Percentiles rank a stretch among this genome's conserved stretches.
These are phyloP conservation scores for Crithidia fasciculata DNA, from an alignment of 208 protist species.

Conservation along the genomic window DNA sequence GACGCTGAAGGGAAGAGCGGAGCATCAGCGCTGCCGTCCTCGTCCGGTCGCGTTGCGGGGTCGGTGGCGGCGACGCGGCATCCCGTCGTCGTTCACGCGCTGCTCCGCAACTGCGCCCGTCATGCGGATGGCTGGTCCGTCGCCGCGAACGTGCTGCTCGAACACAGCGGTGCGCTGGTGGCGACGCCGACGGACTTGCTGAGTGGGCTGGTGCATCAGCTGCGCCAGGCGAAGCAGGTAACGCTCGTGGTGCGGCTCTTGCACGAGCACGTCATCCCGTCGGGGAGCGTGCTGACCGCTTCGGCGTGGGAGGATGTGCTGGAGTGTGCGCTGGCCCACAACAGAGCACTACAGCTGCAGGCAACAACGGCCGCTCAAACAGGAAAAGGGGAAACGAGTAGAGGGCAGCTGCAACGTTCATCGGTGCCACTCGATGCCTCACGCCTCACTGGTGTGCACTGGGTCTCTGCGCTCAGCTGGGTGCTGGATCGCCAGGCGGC, in stretches of 20 bases:
- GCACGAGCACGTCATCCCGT: conserved; percentile 73
- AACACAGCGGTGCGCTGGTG: conserved; percentile 35
- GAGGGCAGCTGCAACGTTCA: neutral
- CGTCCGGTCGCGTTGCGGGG: neutral
- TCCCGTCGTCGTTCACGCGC: conserved; percentile 60
- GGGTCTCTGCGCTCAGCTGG: conserved; percentile 82
- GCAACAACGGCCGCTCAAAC: neutral
- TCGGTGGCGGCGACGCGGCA: conserved; percentile 38
- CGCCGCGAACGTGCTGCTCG: conserved; percentile 52
- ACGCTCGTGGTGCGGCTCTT: conserved; percentile 67
- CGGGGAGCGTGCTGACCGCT: conserved; percentile 40
- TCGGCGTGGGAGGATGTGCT: conserved; percentile 64
- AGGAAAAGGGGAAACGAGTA: neutral
- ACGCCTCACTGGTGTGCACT: conserved; percentile 51
- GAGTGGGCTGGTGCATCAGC: conserved; percentile 59
- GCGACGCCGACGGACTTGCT: conserved; percentile 62
- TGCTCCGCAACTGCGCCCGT: conserved; percentile 58
- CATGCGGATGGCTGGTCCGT: conserved; percentile 43
- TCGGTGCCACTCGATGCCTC: neutral
- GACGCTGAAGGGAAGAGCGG: neutral
- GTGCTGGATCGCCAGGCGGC: conserved; percentile 59
- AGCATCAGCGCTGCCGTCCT: neutral
- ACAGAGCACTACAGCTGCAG: conserved; percentile 39
- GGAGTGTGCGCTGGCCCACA: conserved; percentile 72
- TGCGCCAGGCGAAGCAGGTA: conserved; percentile 57